phyloP scores from a whole-genome alignment of 2,329 filamentous ascomycete species.

The Claviceps sp. region DNA sequence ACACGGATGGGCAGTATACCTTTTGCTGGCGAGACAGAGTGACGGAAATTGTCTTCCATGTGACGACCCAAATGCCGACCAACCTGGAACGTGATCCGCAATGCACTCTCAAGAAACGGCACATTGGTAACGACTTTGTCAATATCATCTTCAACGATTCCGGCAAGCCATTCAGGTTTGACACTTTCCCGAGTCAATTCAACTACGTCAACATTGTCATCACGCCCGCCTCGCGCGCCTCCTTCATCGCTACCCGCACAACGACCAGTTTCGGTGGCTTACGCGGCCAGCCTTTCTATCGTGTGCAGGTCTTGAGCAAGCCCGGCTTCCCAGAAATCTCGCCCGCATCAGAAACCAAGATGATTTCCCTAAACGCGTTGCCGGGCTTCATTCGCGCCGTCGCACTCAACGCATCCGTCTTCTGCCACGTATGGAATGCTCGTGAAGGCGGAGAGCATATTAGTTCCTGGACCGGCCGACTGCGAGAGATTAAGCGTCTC shows the following conservation, averaged over 20 bases:
- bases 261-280: constrained; percentile 13
- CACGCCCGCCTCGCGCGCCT: constrained; percentile 68
- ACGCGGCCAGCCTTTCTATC: constrained; percentile 51
- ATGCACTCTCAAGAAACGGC: constrained; percentile 76
- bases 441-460: constrained; percentile 68
- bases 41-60: constrained; percentile 89
- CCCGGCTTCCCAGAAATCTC: constrained; percentile 86
- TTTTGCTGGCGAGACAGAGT: constrained; percentile 93
- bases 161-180: constrained; percentile 73
- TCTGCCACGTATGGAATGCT: constrained; percentile 78
- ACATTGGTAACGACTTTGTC: constrained; percentile 95
- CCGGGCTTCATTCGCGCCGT: constrained; percentile 78
- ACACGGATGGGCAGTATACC: constrained; percentile 74
- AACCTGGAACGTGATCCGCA: constrained; percentile 61
- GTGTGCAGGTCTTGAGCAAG: constrained; percentile 78
- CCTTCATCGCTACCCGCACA: constrained; percentile 54
- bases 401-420: constrained; percentile 86
- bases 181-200: constrained; percentile 89
- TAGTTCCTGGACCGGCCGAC: constrained; percentile 77
- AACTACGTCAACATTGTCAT: constrained; percentile 97
- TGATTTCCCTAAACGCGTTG: constrained; percentile 70
- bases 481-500: constrained; percentile 72
- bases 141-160: constrained; percentile 98
- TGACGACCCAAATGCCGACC: constrained; percentile 95
- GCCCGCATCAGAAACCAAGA: constrained; percentile 76